phyloP scores from a whole-genome alignment of 352 stramenopile genomes.

The Globisporangium perplexum region DNA sequence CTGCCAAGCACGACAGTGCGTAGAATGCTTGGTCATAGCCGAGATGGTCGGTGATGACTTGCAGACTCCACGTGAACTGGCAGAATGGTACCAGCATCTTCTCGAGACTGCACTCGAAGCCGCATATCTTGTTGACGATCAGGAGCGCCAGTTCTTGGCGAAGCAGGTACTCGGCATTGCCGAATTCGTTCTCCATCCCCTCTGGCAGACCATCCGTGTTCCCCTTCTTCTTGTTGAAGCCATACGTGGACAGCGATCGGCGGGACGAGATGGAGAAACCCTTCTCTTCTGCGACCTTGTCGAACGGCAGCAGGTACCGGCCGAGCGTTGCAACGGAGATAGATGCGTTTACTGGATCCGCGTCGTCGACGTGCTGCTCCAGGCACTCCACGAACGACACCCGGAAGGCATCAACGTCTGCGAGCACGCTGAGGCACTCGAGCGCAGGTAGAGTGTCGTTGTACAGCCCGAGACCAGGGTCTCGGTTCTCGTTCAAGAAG shows the following conservation, averaged over 20 bases:
- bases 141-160: slow-evolving; percentile 70
- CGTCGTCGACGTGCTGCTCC: slow-evolving; percentile 54
- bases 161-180: slow-evolving; percentile 68
- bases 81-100: slow-evolving; percentile 71
- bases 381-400: slow-evolving; percentile 55
- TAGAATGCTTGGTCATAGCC: slow-evolving; percentile 78
- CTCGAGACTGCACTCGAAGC: slow-evolving; percentile 64
- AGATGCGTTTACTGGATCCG: slow-evolving; percentile 55
- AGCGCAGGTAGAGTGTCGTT: slow-evolving; percentile 67
- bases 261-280: slow-evolving; percentile 72
- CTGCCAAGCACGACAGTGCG: slow-evolving; percentile 65
- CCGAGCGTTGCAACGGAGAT: slow-evolving; percentile 73
- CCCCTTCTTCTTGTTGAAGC: slow-evolving; percentile 53
- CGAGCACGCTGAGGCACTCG: slow-evolving; percentile 64
- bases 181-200: slow-evolving; percentile 65
- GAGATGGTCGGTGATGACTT: slow-evolving; percentile 79
- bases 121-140: slow-evolving; percentile 79
- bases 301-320: slow-evolving; percentile 69
- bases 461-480: slow-evolving; percentile 70
- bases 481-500: slow-evolving; percentile 76
- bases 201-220: slow-evolving; percentile 26
- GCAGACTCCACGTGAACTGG: slow-evolving; percentile 72
- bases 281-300: slow-evolving; percentile 37
- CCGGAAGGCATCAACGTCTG: slow-evolving; percentile 53
- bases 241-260: slow-evolving; percentile 68